phyloP scores from a whole-genome alignment of 805 yeast genomes.

The Sugiyamaella americana region DNA sequence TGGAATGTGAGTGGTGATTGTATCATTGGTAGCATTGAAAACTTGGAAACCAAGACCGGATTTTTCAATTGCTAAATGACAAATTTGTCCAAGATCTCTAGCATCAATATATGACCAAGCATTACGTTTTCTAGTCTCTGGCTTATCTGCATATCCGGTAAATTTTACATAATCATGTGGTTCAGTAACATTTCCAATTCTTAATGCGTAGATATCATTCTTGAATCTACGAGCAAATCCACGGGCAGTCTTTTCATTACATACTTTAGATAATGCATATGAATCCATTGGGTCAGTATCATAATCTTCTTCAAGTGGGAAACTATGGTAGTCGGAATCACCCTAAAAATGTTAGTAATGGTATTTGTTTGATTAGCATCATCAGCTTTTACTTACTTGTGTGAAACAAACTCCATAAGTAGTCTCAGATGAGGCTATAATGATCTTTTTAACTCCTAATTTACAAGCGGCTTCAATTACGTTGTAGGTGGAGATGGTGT shows the following conservation, averaged over 20 bases:
- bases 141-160: slow-evolving; percentile 6
- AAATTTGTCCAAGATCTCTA: slow-evolving; percentile 15
- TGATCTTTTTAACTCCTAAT: slow-evolving; percentile 16
- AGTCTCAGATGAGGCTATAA: slow-evolving; percentile 16
- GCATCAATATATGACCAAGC: slow-evolving; percentile 18
- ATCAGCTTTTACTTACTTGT: no score
- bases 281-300: slow-evolving; percentile 15
- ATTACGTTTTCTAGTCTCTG: slow-evolving; percentile 12
- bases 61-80: slow-evolving; percentile 10
- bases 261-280: slow-evolving; percentile 13
- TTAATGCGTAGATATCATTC: slow-evolving; percentile 12
- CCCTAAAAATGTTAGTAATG: no score
- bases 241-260: slow-evolving; percentile 15
- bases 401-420: slow-evolving; percentile 17
- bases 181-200: slow-evolving; percentile 14
- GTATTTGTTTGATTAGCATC: no score
- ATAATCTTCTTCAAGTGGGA: slow-evolving; percentile 16
- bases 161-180: slow-evolving; percentile 13
- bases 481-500: slow-evolving; percentile 13
- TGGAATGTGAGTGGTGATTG: slow-evolving; percentile 13
- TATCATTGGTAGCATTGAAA: slow-evolving; percentile 16
- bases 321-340: slow-evolving; percentile 12
- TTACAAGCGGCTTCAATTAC: slow-evolving; percentile 16
- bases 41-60: slow-evolving; percentile 16
- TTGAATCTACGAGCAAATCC: slow-evolving; percentile 11